Conservation (phyloP, 2,329 filamentous ascomycete genomes). For the Endoconidiophora polonica region DNA sequence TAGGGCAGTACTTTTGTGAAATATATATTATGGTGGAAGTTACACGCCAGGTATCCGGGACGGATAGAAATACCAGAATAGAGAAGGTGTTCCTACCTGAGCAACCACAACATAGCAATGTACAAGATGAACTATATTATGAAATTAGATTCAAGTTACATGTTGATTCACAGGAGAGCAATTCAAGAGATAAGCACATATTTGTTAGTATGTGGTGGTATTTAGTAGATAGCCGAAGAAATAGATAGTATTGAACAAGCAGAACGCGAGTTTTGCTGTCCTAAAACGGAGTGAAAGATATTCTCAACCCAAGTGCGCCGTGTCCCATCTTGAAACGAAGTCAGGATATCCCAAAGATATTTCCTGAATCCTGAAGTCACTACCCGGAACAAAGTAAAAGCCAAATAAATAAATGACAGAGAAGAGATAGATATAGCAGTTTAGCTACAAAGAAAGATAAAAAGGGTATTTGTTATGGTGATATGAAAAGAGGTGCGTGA, state of each 20-base stretch:
- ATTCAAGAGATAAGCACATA: neutral
- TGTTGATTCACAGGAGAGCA: neutral
- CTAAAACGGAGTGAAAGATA: neutral
- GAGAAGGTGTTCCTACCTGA: neutral
- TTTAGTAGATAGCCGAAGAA: neutral
- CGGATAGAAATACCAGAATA: neutral
- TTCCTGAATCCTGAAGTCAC: neutral
- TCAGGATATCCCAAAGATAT: neutral
- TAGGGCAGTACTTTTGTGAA: neutral
- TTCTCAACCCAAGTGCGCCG: conserved; percentile 1
- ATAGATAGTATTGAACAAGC: neutral
- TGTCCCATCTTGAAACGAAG: neutral
- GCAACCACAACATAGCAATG: neutral
- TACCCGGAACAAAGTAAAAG: neutral
- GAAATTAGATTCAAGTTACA: too few species aligned
- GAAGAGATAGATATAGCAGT: neutral
- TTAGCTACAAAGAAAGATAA: neutral
- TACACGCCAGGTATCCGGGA: neutral
- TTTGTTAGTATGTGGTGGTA: neutral
- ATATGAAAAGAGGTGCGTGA: neutral
- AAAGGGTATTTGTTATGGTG: neutral
- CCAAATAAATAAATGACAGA: neutral
- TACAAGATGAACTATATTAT: neutral
- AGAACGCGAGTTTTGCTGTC: neutral
- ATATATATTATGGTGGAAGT: neutral